Conservation (phyloP, 2,329 filamentous ascomycete species). For the Colletotrichum musae region DNA sequence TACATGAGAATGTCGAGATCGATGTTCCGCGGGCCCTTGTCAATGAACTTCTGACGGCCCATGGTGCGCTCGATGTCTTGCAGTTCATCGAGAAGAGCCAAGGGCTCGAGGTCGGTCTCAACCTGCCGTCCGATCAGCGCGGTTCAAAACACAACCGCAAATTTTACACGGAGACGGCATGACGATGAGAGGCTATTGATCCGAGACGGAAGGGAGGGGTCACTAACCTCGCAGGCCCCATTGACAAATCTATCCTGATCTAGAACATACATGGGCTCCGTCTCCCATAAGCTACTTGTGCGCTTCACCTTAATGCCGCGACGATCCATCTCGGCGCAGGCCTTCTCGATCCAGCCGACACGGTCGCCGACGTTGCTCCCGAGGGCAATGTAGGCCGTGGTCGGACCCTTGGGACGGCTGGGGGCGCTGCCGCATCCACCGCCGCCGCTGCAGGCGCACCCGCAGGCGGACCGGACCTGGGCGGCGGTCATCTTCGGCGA, state of each 20-base stretch:
- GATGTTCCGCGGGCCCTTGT: conserved; percentile 95
- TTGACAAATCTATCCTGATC: conserved; percentile 93
- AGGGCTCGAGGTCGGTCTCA: conserved; percentile 81
- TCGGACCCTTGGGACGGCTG: conserved; percentile 47
- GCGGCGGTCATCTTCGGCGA: conserved; percentile 32
- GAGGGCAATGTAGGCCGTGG: conserved; percentile 84
- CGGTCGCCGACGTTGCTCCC: conserved; percentile 95
- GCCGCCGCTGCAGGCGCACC: conserved; percentile 54
- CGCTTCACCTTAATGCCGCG: conserved; percentile 80
- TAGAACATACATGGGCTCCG: conserved; percentile 94
- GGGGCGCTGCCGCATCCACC: conserved; percentile 45
- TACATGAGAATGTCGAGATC: conserved; percentile 95
- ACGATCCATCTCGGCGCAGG: conserved; percentile 82
- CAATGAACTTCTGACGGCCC: conserved; percentile 86
- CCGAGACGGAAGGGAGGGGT: conserved; percentile 2
- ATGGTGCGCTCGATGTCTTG: conserved; percentile 87
- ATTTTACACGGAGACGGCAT: neutral
- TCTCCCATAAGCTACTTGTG: conserved; percentile 94
- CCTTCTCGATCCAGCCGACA: conserved; percentile 86
- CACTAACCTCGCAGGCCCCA: conserved; percentile 87
- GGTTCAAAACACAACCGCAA: conserved; percentile 1
- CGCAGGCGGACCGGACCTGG: conserved; percentile 47
- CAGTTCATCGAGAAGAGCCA: conserved; percentile 83
- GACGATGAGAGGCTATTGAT: neutral
- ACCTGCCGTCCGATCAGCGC: conserved; percentile 69